Evolutionary conservation across 257 asterid genomes (phyloP), one percentile per base, ranked within the genome.

Genomic region (Marsdenia floribunda): DNA sequence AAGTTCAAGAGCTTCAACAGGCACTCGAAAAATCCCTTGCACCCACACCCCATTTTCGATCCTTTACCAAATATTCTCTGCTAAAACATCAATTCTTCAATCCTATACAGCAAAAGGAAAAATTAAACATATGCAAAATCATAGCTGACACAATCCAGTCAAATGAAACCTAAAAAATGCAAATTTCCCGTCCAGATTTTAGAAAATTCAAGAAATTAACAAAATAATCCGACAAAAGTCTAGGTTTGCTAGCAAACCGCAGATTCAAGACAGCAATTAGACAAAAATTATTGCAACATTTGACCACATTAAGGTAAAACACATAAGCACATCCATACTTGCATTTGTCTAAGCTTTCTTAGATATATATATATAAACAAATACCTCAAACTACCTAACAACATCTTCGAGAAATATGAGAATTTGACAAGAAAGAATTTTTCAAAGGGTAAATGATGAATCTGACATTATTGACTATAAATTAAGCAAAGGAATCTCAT

Each of bases 1-100:
- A 91, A 85, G 87, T 89, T 93, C 84, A 93, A 79, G 83, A 89
- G 78, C 95, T 87, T 93, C 89, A 93, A 83, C 49, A 93, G 78
- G 83, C 94, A 93, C 82, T 88, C 95, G 80, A 90, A 91, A 60
- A 84, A 88, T 12, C 98, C 98, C 79, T 82, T 88, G 82, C 98
- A 93, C 8, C 81, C 81, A 16, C 77, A 72, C 78, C 92, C 96
- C 98, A 93, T 93, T 79, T 68, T 82, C 68, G 50, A 61, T 75
- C 52, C 50, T 21, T 24, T 22, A 58, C 71, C 67, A 11, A 80
- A 74, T 22, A 78, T 21, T 74, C 66, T 71, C 85, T 65, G 72
- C 71, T 75, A 80, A 70, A 67, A 70, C 84, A 82, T 75, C 71
- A 73, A 80, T 69, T 75, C 76, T 70, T 37, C 82, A 33, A 57